phyloP scores from a whole-genome alignment of 805 yeast genomes.

The Starmerella stellata region DNA sequence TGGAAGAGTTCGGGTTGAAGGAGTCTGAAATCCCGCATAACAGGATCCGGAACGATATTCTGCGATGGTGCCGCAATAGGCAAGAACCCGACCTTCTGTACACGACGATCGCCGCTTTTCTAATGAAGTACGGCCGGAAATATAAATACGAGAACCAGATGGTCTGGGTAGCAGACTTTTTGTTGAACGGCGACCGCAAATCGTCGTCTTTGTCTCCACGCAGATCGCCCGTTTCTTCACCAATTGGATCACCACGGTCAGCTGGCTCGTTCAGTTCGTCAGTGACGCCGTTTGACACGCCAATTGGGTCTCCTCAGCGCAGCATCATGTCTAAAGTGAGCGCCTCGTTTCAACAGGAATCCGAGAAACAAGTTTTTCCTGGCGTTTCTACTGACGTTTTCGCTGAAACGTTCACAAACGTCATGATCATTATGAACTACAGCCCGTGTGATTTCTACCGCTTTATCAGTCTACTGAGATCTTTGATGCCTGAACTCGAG shows the following conservation, averaged over 20 bases:
- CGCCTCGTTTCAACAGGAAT: neutral
- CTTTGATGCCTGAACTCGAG: conserved; percentile 55
- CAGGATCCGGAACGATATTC: conserved; percentile 22
- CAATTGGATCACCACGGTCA: neutral
- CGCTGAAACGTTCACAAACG: conserved; percentile 4
- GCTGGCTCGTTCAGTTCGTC: conserved; percentile 35
- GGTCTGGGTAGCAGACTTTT: conserved; percentile 71
- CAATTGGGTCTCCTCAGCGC: conserved; percentile 30
- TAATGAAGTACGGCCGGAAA: conserved; percentile 59
- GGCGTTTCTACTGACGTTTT: conserved; percentile 6
- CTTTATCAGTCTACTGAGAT: conserved; percentile 46
- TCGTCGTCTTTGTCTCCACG: neutral
- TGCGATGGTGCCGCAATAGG: conserved; percentile 8
- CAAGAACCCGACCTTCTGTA: conserved; percentile 1
- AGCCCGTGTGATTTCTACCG: conserved; percentile 20
- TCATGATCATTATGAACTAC: conserved; percentile 8
- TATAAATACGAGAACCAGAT: conserved; percentile 66
- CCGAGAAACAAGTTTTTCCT: neutral
- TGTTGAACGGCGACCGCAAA: conserved; percentile 38
- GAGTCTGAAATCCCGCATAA: conserved; percentile 17
- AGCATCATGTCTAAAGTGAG: conserved; percentile 34
- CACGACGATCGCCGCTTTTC: conserved; percentile 26
- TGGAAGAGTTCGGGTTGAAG: conserved; percentile 1
- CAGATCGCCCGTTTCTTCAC: neutral
- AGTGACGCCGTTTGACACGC: conserved; percentile 20